Percentiles rank a stretch among this genome's conserved stretches.
phyloP scores from a whole-genome alignment of 768 basidiomycete species.

The Filobasidium floriforme region DNA sequence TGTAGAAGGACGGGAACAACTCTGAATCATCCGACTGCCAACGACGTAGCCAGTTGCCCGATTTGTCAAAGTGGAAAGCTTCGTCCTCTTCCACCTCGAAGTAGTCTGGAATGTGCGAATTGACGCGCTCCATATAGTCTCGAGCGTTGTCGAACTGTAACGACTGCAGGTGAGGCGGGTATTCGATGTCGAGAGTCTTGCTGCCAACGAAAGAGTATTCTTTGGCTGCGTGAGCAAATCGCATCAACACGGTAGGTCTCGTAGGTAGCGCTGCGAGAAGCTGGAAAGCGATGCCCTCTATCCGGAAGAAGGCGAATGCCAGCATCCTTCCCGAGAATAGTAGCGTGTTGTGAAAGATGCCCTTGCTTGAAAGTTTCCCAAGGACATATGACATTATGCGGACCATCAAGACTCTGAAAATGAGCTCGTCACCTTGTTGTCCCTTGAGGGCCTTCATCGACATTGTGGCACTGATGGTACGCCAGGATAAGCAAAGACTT shows the following conservation, averaged over 20 bases:
- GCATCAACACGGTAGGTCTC: conserved; percentile 42
- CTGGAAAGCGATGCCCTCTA: conserved; percentile 48
- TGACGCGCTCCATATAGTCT: conserved; percentile 35
- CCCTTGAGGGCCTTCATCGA: conserved; percentile 36
- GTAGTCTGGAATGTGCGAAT: conserved; percentile 30
- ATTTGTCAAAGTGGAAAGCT: conserved; percentile 42
- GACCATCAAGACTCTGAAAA: conserved; percentile 43
- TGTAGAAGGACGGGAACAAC: conserved; percentile 49
- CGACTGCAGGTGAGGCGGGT: conserved; percentile 40
- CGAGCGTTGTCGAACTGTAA: conserved; percentile 42
- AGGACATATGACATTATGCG: conserved; percentile 46
- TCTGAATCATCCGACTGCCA: conserved; percentile 51
- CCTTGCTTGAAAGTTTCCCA: conserved; percentile 48
- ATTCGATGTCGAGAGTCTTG: conserved; percentile 25
- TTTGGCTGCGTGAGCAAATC: conserved; percentile 30
- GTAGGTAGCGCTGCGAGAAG: conserved; percentile 46
- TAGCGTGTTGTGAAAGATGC: conserved; percentile 50
- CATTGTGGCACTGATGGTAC: conserved; percentile 38
- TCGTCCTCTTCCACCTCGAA: conserved; percentile 32
- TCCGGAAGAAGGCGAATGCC: conserved; percentile 49
- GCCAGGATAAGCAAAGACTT: conserved; percentile 3
- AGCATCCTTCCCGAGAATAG: conserved; percentile 47
- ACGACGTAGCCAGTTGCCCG: conserved; percentile 47
- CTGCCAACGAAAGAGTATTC: not conserved
- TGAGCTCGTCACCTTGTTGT: conserved; percentile 29